Percentiles rank a stretch among this genome's conserved stretches.
phyloP scores from a whole-genome alignment of 2,329 filamentous ascomycete species.

The Colletotrichum endophyticum region DNA sequence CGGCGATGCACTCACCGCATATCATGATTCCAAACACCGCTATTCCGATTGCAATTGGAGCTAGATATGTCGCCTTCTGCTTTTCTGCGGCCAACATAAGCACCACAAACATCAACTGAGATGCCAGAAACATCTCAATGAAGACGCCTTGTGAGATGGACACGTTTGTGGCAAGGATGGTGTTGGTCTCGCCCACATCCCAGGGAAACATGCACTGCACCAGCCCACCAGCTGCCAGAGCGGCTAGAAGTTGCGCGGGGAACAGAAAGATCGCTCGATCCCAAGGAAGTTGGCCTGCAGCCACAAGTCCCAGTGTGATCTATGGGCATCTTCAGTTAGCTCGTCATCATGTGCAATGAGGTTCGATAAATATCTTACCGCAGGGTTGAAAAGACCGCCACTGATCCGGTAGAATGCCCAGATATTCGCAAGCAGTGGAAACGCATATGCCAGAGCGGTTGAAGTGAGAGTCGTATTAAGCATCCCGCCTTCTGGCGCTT shows the following conservation, averaged over 20 bases:
- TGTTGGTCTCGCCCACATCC: conserved; percentile 53
- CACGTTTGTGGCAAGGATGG: background rate
- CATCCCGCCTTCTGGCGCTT: conserved; percentile 38
- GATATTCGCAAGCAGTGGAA: conserved; percentile 55
- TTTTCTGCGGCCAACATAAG: conserved; percentile 77
- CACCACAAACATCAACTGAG: conserved; percentile 67
- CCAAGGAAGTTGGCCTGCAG: conserved; percentile 60
- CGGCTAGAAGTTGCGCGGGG: conserved; percentile 61
- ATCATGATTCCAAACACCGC: conserved; percentile 59
- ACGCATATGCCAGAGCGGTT: conserved; percentile 54
- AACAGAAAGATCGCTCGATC: conserved; percentile 57
- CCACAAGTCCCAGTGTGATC: conserved; percentile 62
- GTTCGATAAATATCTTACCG: background rate
- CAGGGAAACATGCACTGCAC: conserved; percentile 58
- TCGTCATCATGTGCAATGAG: rapidly evolving
- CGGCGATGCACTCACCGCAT: conserved; percentile 39
- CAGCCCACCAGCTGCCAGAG: conserved; percentile 65
- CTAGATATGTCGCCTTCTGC: conserved; percentile 73
- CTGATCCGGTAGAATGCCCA: conserved; percentile 62
- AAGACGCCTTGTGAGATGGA: conserved; percentile 63
- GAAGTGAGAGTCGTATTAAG: conserved; percentile 35
- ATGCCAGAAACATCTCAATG: conserved; percentile 70
- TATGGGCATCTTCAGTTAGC: conserved; percentile 17
- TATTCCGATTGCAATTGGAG: conserved; percentile 74
- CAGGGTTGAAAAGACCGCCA: conserved; percentile 55